Evolutionary conservation across 371 early-diverging fungal species (phyloP), one percentile per base, ranked within the genome.

Genomic region (Mucor irregularis): DNA sequence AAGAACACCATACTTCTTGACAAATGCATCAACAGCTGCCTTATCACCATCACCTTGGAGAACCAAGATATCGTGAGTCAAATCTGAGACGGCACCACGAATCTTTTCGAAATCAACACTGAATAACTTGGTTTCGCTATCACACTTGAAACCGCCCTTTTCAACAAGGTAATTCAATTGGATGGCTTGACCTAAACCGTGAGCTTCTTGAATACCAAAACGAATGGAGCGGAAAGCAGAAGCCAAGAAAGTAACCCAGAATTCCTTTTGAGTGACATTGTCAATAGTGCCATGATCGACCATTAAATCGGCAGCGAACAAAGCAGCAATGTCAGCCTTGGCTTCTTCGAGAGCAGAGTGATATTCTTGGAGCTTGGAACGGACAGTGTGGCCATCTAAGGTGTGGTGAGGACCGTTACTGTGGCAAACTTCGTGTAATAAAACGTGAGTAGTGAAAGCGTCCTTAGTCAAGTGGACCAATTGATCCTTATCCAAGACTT

Each of bases 41-140:
- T 90, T 90, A 66, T 86, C 83, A 33, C 92, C 92, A 66, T 91
- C 80, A 4, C 90, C 92, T 75, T 92, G 91, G 30, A 91, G 77
- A 13, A 90, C 62, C 69, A 92, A 67, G 44, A 92, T 90, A 34
- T 85, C 84, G 8, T 66, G 74, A 0, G 90, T 88, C 52, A 92
- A 65, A 22, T 81, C 80, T 19, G 71, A 54, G 0, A 92, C 91
- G 5, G 87, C 90, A n/a, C 63, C 54, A 13, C 71, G 73, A 16
- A 92, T 87, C 54, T 70, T 77, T 31, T 81, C 82, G 71, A 89
- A 83, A 55, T 90, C 66, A 17, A 91, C 91, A 17, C 81, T 61
- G 61, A 85, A 90, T 37, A 64, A 74, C 10, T 62, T 62, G 0
- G 73, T 74, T 5, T 60, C 58, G 5, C 61, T 40, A 51, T 84